Evolutionary conservation across 495 filamentous ascomycete species (phyloP).

Genomic region (Amorphotheca resinae): DNA sequence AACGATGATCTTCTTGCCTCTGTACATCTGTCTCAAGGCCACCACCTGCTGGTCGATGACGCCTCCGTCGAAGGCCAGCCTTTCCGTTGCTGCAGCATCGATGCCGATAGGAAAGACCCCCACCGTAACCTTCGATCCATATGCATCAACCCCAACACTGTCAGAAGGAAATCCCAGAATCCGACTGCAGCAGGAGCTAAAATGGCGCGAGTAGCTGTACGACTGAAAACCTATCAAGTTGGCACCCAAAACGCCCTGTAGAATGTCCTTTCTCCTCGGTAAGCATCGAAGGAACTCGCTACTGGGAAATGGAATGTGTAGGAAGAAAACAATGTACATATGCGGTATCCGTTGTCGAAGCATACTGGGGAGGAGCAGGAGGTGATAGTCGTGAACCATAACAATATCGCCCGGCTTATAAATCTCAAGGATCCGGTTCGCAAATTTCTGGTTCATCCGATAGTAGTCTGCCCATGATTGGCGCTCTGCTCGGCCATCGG

Average conservation of each 20-base stretch:
- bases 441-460: slow-evolving; percentile 76
- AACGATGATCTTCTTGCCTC: slow-evolving; percentile 80
- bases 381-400: slow-evolving; percentile 83
- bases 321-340: slow-evolving; percentile 81
- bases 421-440: slow-evolving; percentile 67
- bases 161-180: slow-evolving; percentile 75
- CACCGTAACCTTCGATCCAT: slow-evolving; percentile 74
- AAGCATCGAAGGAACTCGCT: slow-evolving; percentile 85
- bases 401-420: slow-evolving; percentile 88
- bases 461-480: slow-evolving; percentile 82
- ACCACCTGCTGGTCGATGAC: slow-evolving; percentile 54
- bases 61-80: slow-evolving; percentile 52
- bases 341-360: slow-evolving; percentile 70
- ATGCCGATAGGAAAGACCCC: slow-evolving; percentile 90
- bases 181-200: slow-evolving; percentile 80
- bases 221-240: slow-evolving; percentile 92
- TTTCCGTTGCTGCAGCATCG: slow-evolving; percentile 58
- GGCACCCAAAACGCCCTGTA: slow-evolving; percentile 76
- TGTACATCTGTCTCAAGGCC: slow-evolving; percentile 58
- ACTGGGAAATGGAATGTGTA: slow-evolving; percentile 88
- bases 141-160: slow-evolving; percentile 72
- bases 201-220: slow-evolving; percentile 83
- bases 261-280: slow-evolving; percentile 70
- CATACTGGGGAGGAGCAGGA: slow-evolving; percentile 75
- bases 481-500: slow-evolving; percentile 68